Conservation (phyloP, 1,284 basidiomycete species). For the Pascua guehoae region DNA sequence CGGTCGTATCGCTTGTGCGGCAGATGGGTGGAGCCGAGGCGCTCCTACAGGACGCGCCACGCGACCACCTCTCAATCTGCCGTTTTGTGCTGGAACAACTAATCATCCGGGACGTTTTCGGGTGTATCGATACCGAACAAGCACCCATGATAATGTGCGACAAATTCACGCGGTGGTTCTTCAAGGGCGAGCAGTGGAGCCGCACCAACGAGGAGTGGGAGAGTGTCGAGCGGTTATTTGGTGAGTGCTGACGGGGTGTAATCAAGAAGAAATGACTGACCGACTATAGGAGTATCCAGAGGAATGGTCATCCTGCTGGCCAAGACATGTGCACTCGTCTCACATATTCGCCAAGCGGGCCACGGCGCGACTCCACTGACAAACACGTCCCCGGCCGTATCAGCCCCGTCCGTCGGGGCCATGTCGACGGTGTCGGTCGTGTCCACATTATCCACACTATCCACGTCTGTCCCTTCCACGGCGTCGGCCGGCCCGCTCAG, state of each 20-base stretch:
- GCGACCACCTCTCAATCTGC: slow-evolving; percentile 25
- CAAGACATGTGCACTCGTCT: slow-evolving; percentile 28
- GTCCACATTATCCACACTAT: neutral
- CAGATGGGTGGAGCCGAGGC: slow-evolving; percentile 35
- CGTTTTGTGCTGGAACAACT: slow-evolving; percentile 44
- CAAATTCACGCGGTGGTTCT: slow-evolving; percentile 39
- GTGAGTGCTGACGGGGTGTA: slow-evolving; percentile 7
- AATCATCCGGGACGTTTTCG: slow-evolving; percentile 41
- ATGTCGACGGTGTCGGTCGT: neutral
- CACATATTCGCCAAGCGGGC: slow-evolving; percentile 11
- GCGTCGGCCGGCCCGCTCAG: neutral
- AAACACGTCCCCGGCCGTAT: neutral
- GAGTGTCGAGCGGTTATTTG: slow-evolving; percentile 41
- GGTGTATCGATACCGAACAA: slow-evolving; percentile 40
- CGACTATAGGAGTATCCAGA: neutral
- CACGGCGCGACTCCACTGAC: neutral
- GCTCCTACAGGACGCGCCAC: slow-evolving; percentile 26
- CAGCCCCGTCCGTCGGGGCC: neutral
- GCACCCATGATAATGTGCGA: slow-evolving; percentile 34
- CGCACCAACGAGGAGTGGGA: slow-evolving; percentile 37
- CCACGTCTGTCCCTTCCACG: neutral
- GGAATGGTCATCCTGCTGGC: slow-evolving; percentile 1
- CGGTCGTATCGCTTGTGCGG: slow-evolving; percentile 29
- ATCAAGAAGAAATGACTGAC: neutral
- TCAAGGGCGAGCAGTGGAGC: slow-evolving; percentile 34